Evolutionary conservation across 805 yeast species (phyloP), one percentile per base, ranked within the genome.

Genomic region (Cyberlindnera maritima): DNA sequence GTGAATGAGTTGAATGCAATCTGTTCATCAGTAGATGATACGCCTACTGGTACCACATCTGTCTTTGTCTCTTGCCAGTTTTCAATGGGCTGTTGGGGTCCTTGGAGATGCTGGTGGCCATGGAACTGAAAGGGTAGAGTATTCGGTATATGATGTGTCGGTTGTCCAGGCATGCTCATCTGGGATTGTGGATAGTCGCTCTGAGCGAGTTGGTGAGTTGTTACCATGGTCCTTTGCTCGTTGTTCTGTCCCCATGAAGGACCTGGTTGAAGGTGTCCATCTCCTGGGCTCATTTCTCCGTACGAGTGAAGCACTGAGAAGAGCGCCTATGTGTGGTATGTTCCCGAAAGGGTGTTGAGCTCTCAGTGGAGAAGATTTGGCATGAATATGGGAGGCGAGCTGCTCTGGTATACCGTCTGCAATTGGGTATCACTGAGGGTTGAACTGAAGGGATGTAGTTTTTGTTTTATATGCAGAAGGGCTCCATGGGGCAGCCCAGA

Each of bases 401-500:
- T 6, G 6, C 29, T 36, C 9, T 36, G n/a, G 23, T 23, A 13
- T 5, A 37, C 6, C 17, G 20, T 15, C 18, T 37, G 23, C 40
- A 10, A 26, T 26, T 37, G 33, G 33, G 29, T 7, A 17, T 17
- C 17, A 12, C 40, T 14, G n/a, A 37, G 14, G 4, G n/a, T 2
- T 19, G 23, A 33, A 40, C n/a, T n/a, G n/a, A n/a, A n/a, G n/a
- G 37, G 43, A 32, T 32, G 37, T 40, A 26, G 12, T 40, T 40
- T 40, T 40, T 32, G 43, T 32, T 40, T 32, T 40, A 40, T 40
- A 40, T 32, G 43, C 43, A 40, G 21, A 20, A 21, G 35, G 29
- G 19, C 36, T 32, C 43, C 43, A 33, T 40, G 37, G 37, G 43
- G 43, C 43, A 40, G 43, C 15, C 43, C 36, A 31, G 37, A 34